phyloP scores from a whole-genome alignment of 495 filamentous ascomycete species.

The Pseudomonodictys pantanalensis region DNA sequence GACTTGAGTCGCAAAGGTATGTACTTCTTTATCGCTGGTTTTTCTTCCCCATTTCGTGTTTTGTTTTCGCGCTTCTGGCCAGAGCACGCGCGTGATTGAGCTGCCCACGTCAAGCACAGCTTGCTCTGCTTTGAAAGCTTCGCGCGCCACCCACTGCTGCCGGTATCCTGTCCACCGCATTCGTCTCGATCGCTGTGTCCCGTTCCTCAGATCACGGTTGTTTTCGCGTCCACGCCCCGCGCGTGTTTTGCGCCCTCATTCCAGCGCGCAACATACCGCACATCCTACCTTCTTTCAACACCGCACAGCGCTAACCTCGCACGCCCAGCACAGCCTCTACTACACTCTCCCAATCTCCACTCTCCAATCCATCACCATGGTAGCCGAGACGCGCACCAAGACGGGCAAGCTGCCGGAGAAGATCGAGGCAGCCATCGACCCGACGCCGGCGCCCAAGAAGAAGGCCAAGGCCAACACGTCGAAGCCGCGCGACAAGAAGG shows the following conservation, averaged over 20 bases:
- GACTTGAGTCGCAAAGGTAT: slow-evolving; percentile 9
- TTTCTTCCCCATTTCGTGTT: slow-evolving; percentile 2
- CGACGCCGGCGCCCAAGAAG: slow-evolving; percentile 14
- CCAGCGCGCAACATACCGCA: neutral
- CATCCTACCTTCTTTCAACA: too few relatives aligned
- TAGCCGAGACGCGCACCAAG: slow-evolving; percentile 33
- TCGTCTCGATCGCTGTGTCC: too few relatives aligned
- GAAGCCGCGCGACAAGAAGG: slow-evolving; percentile 38
- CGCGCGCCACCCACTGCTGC: too few relatives aligned
- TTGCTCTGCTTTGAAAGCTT: too few relatives aligned
- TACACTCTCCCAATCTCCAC: neutral
- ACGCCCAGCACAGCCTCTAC: neutral
- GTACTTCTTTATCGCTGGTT: slow-evolving; percentile 1
- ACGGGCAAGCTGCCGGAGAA: slow-evolving; percentile 33
- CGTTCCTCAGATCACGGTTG: too few relatives aligned
- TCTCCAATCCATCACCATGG: neutral
- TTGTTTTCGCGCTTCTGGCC: slow-evolving; percentile 6
- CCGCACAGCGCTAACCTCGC: neutral
- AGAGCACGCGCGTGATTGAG: neutral
- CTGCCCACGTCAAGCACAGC: neutral
- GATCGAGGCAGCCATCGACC: slow-evolving; percentile 18
- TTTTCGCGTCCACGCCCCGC: neutral
- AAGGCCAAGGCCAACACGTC: slow-evolving; percentile 35
- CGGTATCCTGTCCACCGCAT: too few relatives aligned
- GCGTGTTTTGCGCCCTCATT: neutral